Conservation (phyloP, 2,329 filamentous ascomycete species). For the Phaeosphaeria sp. region DNA sequence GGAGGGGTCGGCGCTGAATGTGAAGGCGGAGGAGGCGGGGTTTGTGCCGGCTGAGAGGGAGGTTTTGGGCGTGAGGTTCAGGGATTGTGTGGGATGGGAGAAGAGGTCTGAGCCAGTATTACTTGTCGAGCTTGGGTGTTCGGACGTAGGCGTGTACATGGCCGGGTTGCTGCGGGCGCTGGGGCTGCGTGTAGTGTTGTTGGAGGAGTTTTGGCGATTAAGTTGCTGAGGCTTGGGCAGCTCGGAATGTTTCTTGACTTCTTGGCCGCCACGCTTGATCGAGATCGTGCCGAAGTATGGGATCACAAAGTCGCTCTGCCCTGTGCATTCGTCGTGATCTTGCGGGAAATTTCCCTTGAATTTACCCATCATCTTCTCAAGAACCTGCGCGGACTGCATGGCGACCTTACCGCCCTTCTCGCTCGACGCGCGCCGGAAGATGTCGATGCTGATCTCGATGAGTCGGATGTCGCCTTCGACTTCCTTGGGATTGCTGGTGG, state of each 20-base stretch:
- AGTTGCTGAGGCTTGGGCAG: neutral
- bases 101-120: conserved; percentile 13
- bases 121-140: conserved; percentile 6
- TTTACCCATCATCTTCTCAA: conserved; percentile 47
- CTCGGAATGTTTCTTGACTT: conserved; percentile 8
- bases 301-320: conserved; percentile 43
- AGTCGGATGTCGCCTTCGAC: conserved; percentile 46
- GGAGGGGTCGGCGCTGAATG: conserved; percentile 21
- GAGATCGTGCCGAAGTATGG: conserved; percentile 53
- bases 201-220: neutral
- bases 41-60: conserved; percentile 19
- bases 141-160: conserved; percentile 20
- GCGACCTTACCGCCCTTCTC: conserved; percentile 53
- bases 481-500: conserved; percentile 27
- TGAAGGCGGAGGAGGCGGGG: conserved; percentile 6
- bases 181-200: neutral
- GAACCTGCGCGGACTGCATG: conserved; percentile 46
- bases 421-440: conserved; percentile 49
- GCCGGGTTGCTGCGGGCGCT: conserved; percentile 1
- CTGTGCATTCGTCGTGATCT: conserved; percentile 15
- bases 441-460: conserved; percentile 51
- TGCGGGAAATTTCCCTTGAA: conserved; percentile 21
- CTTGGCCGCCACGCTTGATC: conserved; percentile 39
- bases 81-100: conserved; percentile 15
- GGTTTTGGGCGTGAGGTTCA: conserved; percentile 21